A percentile compares a stretch with the other conserved stretches of the same genome.
These are phyloP conservation scores for Cladosporium sp. DNA, from an alignment of 2,329 filamentous ascomycete species.

Conservation along the genomic window DNA sequence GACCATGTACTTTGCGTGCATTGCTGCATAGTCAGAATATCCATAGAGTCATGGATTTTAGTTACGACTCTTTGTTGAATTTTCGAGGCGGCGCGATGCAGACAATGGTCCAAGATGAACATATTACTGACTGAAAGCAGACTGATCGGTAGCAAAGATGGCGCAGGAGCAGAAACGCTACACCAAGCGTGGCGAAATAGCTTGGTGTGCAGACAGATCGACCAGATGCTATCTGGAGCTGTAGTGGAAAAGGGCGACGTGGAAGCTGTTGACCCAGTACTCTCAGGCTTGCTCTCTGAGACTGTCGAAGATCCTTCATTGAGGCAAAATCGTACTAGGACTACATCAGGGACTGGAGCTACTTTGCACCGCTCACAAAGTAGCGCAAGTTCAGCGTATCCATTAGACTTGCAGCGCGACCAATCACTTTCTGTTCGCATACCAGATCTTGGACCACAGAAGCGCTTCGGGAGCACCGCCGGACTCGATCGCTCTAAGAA, in stretches of 20 bases:
- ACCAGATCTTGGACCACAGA: not conserved
- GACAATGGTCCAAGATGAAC: not conserved
- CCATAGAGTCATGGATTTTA: not conserved
- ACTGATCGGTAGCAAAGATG: conserved; percentile 55
- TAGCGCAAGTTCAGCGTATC: not conserved
- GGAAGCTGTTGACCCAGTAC: conserved; percentile 4
- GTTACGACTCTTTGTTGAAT: too few relatives aligned
- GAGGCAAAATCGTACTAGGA: not conserved
- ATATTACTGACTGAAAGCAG: not conserved
- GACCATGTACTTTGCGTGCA: not conserved
- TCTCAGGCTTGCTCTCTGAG: not conserved
- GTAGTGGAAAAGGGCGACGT: conserved; percentile 24
- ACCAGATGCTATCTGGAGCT: conserved; percentile 57
- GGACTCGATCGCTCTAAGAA: not conserved
- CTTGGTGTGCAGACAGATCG: conserved; percentile 62
- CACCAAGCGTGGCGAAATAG: conserved; percentile 64
- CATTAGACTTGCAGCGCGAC: not conserved
- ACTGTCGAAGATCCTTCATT: not conserved
- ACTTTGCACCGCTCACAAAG: not conserved
- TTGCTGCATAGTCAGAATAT: not conserved
- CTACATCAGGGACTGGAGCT: not conserved
- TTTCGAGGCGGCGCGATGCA: too few relatives aligned
- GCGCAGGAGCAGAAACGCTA: conserved; percentile 56
- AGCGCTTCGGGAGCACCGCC: not conserved
- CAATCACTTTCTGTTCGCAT: not conserved